Conservation (phyloP, 192 early-diverging fungal species). For the Phlyctochytrium planicorne region DNA sequence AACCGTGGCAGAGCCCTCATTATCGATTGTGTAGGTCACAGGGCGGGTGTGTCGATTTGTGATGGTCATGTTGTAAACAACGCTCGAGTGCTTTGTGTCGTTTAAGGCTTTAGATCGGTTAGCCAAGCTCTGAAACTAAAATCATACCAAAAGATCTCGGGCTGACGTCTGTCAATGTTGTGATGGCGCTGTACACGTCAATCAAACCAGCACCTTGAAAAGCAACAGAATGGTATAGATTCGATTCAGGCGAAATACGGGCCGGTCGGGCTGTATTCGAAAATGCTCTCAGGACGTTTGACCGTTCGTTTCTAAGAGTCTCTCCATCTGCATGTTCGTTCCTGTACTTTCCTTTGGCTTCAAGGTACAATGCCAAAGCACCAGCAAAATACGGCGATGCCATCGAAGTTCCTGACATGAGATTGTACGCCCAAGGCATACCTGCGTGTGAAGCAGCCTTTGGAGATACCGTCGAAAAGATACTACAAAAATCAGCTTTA, state of each 20-base stretch:
- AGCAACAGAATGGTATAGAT: background rate
- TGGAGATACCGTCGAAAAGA: background rate
- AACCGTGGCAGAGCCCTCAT: background rate
- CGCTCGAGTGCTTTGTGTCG: background rate
- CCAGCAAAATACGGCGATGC: conserved; percentile 75
- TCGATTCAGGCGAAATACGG: conserved; percentile 18
- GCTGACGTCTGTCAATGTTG: conserved; percentile 25
- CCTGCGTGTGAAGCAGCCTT: background rate
- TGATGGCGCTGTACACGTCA: conserved; percentile 44
- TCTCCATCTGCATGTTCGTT: conserved; percentile 21
- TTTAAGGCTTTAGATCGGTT: too few relatives aligned
- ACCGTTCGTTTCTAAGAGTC: conserved; percentile 3
- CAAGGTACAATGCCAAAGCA: conserved; percentile 62
- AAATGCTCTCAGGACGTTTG: background rate
- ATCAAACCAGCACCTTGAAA: conserved; percentile 56
- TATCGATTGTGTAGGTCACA: background rate
- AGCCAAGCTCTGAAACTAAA: too few relatives aligned
- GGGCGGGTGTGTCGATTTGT: background rate
- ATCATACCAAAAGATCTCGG: conserved; percentile 46
- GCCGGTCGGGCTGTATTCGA: conserved; percentile 12
- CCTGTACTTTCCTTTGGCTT: conserved; percentile 19
- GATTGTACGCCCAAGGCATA: background rate
- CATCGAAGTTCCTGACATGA: conserved; percentile 69
- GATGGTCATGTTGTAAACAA: background rate
- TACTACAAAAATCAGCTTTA: background rate